Evolutionary conservation across 495 filamentous ascomycete genomes (phyloP).

Genomic region (Apiosordaria backusii): DNA sequence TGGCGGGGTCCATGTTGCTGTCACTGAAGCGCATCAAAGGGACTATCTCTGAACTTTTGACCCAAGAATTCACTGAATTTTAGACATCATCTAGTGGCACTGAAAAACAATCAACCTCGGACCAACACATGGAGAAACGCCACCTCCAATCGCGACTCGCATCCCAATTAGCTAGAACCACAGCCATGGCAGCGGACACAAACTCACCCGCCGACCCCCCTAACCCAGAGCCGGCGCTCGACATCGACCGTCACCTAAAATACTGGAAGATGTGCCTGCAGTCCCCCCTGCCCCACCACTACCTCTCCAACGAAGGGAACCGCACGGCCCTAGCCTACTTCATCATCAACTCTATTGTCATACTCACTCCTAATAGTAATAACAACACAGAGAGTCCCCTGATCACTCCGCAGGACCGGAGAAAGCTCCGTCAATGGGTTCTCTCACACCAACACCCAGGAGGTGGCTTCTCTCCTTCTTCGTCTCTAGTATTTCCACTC

Average conservation of each 20-base stretch:
- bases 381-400: slow-evolving; percentile 25
- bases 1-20: slow-evolving; percentile 11
- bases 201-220: background rate
- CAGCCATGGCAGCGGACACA: background rate
- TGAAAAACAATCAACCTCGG: background rate
- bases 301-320: slow-evolving; percentile 82
- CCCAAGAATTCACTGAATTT: background rate
- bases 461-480: slow-evolving; percentile 73
- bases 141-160: background rate
- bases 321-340: slow-evolving; percentile 89
- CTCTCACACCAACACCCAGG: slow-evolving; percentile 79
- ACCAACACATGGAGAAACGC: background rate
- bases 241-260: slow-evolving; percentile 72
- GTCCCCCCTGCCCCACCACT: slow-evolving; percentile 72
- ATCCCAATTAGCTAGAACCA: background rate
- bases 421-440: slow-evolving; percentile 40
- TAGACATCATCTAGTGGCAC: background rate
- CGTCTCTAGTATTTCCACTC: slow-evolving; percentile 45
- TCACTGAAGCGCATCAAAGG: background rate
- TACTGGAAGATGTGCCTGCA: slow-evolving; percentile 92
- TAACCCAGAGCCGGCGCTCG: slow-evolving; percentile 44
- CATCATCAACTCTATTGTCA: slow-evolving; percentile 50
- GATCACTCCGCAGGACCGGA: slow-evolving; percentile 35
- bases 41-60: background rate
- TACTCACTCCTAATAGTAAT: slow-evolving; percentile 35